Percentiles rank a stretch among this genome's conserved stretches.
Conservation (phyloP, 257 asterid species). For the Forsythia viridissima region DNA sequence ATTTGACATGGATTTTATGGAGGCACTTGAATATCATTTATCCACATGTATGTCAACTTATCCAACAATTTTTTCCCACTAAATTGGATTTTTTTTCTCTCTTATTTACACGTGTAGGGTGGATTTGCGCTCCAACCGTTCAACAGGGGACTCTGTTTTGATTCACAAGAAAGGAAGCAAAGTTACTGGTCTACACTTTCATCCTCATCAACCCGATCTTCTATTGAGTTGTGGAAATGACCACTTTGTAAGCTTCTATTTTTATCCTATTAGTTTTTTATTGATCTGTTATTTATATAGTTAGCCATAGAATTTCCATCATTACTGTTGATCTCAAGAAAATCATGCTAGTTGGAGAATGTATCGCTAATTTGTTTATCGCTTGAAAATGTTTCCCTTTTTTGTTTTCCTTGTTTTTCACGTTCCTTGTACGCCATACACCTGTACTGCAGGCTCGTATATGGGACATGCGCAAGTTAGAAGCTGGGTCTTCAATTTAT, state of each 20-base stretch:
- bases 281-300: background rate
- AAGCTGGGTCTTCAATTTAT: constrained; percentile 73
- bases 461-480: constrained; percentile 87
- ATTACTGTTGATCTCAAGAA: background rate
- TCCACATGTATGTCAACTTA: background rate
- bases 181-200: constrained; percentile 92
- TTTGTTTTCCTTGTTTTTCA: background rate
- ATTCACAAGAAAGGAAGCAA: constrained; percentile 97
- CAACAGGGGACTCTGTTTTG: constrained; percentile 60
- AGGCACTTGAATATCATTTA: background rate
- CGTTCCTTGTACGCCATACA: background rate
- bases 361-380: background rate
- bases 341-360: background rate
- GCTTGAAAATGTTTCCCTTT: constrained; percentile 5
- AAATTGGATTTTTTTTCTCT: constrained; percentile 6
- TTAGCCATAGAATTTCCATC: background rate
- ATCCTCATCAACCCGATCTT: constrained; percentile 96
- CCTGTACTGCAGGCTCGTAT: constrained; percentile 71
- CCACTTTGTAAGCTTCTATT: constrained; percentile 69
- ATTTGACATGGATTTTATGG: background rate
- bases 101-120: constrained; percentile 48
- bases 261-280: constrained; percentile 3
- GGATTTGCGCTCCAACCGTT: constrained; percentile 63
- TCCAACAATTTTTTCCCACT: background rate
- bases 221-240: constrained; percentile 92